These are phyloP conservation scores for Aspergillus puulaauensis DNA, from an alignment of 2,329 filamentous ascomycete genomes.

Conservation along the genomic window DNA sequence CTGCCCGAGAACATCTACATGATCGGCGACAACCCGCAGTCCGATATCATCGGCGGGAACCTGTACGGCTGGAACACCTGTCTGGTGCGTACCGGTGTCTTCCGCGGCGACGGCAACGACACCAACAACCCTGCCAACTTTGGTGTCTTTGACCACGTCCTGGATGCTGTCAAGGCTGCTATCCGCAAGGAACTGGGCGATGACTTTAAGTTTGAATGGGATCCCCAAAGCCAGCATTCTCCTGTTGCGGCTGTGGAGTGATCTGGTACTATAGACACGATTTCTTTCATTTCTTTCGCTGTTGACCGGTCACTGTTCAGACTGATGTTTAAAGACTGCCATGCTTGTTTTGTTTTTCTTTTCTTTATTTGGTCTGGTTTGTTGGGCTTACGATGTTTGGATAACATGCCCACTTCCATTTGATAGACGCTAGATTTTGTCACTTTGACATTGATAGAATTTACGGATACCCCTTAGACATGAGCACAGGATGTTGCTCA, in stretches of 20 bases:
- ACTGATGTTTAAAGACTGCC: too few relatives aligned
- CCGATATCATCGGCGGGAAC: constrained; percentile 74
- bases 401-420: too few relatives aligned
- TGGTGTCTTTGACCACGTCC: constrained; percentile 71
- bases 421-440: too few relatives aligned
- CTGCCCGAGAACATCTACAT: constrained; percentile 72
- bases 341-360: too few relatives aligned
- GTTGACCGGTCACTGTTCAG: too few relatives aligned
- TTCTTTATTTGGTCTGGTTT: too few relatives aligned
- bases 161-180: constrained; percentile 68
- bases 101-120: constrained; percentile 74
- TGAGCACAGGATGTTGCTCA: too few relatives aligned
- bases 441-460: too few relatives aligned
- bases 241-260: constrained; percentile 59
- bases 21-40: constrained; percentile 73
- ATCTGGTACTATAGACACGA: constrained; percentile 5
- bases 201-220: constrained; percentile 72
- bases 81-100: constrained; percentile 74
- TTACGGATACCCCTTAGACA: too few relatives aligned
- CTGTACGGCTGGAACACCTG: constrained; percentile 83
- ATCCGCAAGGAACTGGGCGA: constrained; percentile 67
- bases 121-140: constrained; percentile 75
- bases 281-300: too few relatives aligned
- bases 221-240: constrained; percentile 69
- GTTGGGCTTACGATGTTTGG: too few relatives aligned